Evolutionary conservation across 1,284 basidiomycete genomes (phyloP), one percentile per base, ranked within the genome.

Genomic region (Ustilago xerochloae): DNA sequence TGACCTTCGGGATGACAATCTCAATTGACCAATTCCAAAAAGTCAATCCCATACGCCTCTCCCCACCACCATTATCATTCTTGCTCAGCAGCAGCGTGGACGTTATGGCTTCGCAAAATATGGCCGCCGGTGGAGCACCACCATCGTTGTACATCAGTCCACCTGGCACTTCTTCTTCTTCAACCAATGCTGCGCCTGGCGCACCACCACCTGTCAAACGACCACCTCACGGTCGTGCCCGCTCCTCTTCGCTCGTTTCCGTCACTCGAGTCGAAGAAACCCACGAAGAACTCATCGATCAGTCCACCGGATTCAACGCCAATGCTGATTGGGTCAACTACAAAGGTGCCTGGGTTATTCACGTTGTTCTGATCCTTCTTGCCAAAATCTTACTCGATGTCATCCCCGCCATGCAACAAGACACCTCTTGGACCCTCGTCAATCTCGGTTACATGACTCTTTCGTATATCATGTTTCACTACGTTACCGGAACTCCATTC

Each of bases 251-350:
- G 2, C 78, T 86, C 46, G 81, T 86, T 5, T 79, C 77, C n/a
- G 85, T 87, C 13, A 81, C 85, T 41, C 82, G 86, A 46, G 82
- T 86, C 28, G 79, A 84, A 47, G 81, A 85, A 63, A 85, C 84
- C 36, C 85, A 84, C 64, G 86, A 86, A 63, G 85, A 86, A 64
- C 62, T 83, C 65, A 78, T 86, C 38, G 86, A 86, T 63, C 82
- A 85, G 67, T 79, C 72, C 18, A 84, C 85, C 6, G 78, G 84
- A 8, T 85, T 80, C 52, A 97, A 98, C 84, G 90, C 93, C 79
- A 99, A 99, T 85, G 94, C 94, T 9, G 91, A 94, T 81, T 99
- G 96, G 96, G 97, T 99, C 81, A 97, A 99, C 84, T 90, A 92
- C 70, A 99, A 99, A 86, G 96, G 81, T 10, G 96, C 97, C 71